Evolutionary conservation across 176 grass and related monocot species (phyloP), one percentile per base, ranked within the genome.

Genomic region (Themeda triandra): DNA sequence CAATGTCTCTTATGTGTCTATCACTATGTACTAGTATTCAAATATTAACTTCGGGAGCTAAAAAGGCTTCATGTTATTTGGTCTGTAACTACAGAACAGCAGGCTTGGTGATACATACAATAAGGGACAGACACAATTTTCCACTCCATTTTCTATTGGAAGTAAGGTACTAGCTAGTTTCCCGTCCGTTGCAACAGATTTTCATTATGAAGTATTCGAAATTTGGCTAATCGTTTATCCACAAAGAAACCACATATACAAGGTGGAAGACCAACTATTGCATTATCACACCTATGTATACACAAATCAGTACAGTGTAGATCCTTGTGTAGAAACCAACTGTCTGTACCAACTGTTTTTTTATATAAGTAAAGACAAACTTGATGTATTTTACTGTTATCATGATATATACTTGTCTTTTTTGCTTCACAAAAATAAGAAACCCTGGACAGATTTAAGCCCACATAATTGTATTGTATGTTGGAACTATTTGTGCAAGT

Each of bases 121-220:
- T 79, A 80, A 69, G 87, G 77, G 76, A 27, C 56, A 27, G 56
- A 19, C 66, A 60, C 81, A 81, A 58, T 11, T 75, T 81, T 62
- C 82, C 83, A 83, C 75, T 54, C 75, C 87, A 65, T 80, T 92
- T 75, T 60, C 86, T 69, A 51, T 27, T 84, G 79, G 74, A 83
- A 92, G 64, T 89, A 89, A 92, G 86, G 90, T 92, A 92, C 62
- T 64, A 28, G 60, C 25, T 63, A 14, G 27, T 64, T 64, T 4
- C 62, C 62, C 12, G 6, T 30, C 27, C 4, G 2, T 65, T 65
- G 63, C 25, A 30, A 65, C 63, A 15, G 13, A 15, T 65, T 65
- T 65, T 65, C 63, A 31, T 65, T 15, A 2, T 31, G 28, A 65
- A 65, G 28, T 30, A 30, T 31, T 30, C 2, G 0, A 17, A 30